A percentile compares a stretch with the other conserved stretches of the same genome.
Evolutionary conservation across 495 filamentous ascomycete species (phyloP).

Genomic region (Aspergillus incahuasiensis): DNA sequence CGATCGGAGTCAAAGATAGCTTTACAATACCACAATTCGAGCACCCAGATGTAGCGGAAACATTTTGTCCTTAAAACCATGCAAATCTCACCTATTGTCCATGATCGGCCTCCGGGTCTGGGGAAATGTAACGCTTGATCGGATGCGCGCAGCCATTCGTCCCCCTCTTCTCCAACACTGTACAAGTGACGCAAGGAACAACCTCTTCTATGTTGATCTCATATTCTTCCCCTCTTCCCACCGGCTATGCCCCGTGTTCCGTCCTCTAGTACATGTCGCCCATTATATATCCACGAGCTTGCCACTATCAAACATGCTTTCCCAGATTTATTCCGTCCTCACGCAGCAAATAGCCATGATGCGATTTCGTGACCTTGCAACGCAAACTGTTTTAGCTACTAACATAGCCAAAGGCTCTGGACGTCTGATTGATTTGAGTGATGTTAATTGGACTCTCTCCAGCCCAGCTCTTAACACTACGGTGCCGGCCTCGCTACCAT

Average conservation of each 20-base stretch:
- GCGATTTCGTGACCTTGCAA: constrained; percentile 16
- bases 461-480: constrained; percentile 49
- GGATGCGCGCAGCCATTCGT: neutral
- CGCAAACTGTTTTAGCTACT: constrained; percentile 15
- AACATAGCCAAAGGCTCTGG: constrained; percentile 14
- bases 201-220: neutral
- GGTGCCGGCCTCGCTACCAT: constrained; percentile 57
- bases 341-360: constrained; percentile 3
- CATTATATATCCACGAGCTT: neutral
- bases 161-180: neutral
- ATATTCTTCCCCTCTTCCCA: neutral
- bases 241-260: neutral
- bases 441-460: constrained; percentile 51
- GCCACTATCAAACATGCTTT: neutral
- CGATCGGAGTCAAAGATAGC: no score
- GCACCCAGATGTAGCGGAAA: no score
- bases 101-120: neutral
- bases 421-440: constrained; percentile 48
- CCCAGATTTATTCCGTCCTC: neutral
- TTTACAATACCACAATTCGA: no score
- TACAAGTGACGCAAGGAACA: neutral
- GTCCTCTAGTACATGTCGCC: neutral
- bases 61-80: no score
- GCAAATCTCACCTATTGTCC: no score
- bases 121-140: neutral